Evolutionary conservation across 164 flowering plant species (phyloP), one percentile per base, ranked within the genome.

Genomic region (Aristolochia fimbriata): DNA sequence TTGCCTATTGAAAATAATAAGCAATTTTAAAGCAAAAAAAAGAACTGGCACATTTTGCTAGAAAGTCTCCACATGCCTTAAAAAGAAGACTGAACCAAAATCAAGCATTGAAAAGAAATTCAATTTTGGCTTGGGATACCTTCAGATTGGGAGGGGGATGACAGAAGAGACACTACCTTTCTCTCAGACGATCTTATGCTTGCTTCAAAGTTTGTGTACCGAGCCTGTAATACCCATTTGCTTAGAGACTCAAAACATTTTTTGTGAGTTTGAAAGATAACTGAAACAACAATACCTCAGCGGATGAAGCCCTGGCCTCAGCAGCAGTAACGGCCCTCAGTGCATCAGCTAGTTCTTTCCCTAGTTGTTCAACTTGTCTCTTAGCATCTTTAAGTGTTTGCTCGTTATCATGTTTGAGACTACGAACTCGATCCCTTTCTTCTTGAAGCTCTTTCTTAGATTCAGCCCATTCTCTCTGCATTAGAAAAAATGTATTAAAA

Each of bases 381-480:
- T 78, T 70, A 19, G 87, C 82, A 75, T 77, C 71, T 64, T 76
- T 82, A 58, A 86, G 41, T n/a, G 80, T 73, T 53, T 73, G 73
- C 48, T 90, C 95, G 25, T 81, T 79, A 58, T 86, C 94, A 61
- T 66, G 78, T 47, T 78, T 73, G 51, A 87, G 83, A 25, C 63
- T 59, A 15, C 96, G 82, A 27, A 73, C 81, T 68, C 65, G 84
- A 56, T 85, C 78, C 37, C 91, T 76, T 67, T 86, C 91, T 70
- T 83, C 89, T 62, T 87, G 91, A 46, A 93, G 83, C 74, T 90
- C 95, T 57, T 78, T 85, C 74, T 83, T 93, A 24, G 81, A 91
- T 70, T 90, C 92, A 74, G 97, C 95, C 96, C 94, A 90, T 63
- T 93, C 99, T 69, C 77, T 85, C 94, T 91, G 75, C 62, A 77